These are phyloP conservation scores for Fusarium proliferatum DNA, from an alignment of 2,329 filamentous ascomycete genomes.

Conservation along the genomic window DNA sequence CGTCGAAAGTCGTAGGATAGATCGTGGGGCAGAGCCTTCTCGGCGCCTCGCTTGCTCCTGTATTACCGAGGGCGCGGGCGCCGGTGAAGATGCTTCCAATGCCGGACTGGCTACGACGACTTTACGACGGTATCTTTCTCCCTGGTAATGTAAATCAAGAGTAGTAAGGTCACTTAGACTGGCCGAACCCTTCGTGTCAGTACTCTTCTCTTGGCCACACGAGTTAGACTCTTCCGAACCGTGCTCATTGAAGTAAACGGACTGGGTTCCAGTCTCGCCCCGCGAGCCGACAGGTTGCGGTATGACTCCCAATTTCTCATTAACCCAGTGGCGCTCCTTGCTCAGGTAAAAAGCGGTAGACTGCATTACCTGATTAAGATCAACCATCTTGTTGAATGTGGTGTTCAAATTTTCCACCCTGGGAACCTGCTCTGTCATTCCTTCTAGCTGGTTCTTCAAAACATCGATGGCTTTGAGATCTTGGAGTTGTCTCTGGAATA, in stretches of 20 bases:
- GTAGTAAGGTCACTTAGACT: background rate
- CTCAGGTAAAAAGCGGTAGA: slow-evolving; percentile 46
- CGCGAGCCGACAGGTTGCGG: background rate
- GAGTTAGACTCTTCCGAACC: background rate
- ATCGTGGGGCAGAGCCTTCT: slow-evolving; percentile 44
- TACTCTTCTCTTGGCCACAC: background rate
- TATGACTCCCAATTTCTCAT: slow-evolving; percentile 33
- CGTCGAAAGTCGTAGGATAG: slow-evolving; percentile 49
- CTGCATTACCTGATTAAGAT: slow-evolving; percentile 45
- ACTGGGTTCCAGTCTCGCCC: background rate
- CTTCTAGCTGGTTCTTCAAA: slow-evolving; percentile 42
- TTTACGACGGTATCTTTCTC: slow-evolving; percentile 39
- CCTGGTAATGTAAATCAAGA: background rate
- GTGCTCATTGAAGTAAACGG: background rate
- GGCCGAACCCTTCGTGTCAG: background rate
- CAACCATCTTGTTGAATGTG: slow-evolving; percentile 42
- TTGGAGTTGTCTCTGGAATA: slow-evolving; percentile 43
- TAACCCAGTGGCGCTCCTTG: slow-evolving; percentile 47
- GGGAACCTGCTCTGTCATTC: slow-evolving; percentile 40
- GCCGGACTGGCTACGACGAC: slow-evolving; percentile 50
- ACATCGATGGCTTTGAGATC: slow-evolving; percentile 45
- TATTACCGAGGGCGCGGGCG: slow-evolving; percentile 47
- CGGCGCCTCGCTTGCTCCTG: slow-evolving; percentile 53
- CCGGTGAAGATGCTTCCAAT: slow-evolving; percentile 33
- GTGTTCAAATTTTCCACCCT: slow-evolving; percentile 41